Base-by-base conservation (phyloP, 2,329 filamentous ascomycete species). In the Xylariaceae sp. region DNA sequence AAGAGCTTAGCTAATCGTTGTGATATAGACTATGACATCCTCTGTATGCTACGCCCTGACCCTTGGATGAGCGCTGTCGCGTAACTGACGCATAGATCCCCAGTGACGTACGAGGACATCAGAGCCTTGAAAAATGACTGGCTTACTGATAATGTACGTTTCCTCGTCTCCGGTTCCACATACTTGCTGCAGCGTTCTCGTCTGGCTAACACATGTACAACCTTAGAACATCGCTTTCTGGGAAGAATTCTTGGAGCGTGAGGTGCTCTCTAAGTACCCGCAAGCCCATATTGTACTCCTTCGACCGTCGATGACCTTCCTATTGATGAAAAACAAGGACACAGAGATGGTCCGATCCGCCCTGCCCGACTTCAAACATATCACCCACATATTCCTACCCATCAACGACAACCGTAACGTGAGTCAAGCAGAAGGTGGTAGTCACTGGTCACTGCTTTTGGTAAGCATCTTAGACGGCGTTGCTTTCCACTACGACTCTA, bases 181-280 rank as follows among this genome's bases (percentile, higher is more conserved):
- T 21, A 33, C n/a, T 12, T 9, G n/a, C 16, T 56, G 31, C 6
- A 28, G 17, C 3, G 16, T 46, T 29, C 31, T 29, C 36, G 21
- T 53, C 29, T 52, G 19, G 29, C 67, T 72, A 62, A 71, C 61
- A 24, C 65, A 67, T 58, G 50, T 51, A 46, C 4, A 21, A 23
- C n/a, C 47, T 41, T 66, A 94, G 90, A 93, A 92, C 67, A 98
- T 99, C 65, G 89, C 92, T 47, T 98, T 99, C 73, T 99, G 95
- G 94, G 91, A 98, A 82, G 94, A 98, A 83, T 96, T 87, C 67
- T 87, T 99, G 64, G 95, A 99, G 75, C 91, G 87, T 61, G 94
- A 98, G 78, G 87, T 92, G 60, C 87, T 99, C 24, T 80, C 81
- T 26, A 85, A 87, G 66, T 96, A 90, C 71, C 90, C 91, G 8